Base-by-base conservation (phyloP, 1,284 basidiomycete species). In the Rugosomyces carneus region DNA sequence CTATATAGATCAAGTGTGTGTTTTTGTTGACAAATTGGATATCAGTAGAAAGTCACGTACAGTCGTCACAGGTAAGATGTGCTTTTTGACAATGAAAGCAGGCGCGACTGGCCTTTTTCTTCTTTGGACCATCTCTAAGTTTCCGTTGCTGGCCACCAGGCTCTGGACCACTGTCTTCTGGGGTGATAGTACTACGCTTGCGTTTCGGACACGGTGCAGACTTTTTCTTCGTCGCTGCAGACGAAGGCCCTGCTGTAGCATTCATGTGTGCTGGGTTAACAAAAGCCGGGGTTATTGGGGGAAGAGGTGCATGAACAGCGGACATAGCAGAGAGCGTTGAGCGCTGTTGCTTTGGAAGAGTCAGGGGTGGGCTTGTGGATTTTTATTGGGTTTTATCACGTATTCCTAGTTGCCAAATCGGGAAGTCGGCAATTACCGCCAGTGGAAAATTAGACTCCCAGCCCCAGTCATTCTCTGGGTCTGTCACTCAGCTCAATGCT, bases 1-100 rank as follows among this genome's bases (percentile, higher is more conserved):
- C 93, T 96, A 61, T 39, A 45, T 40, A 49, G 51, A 53, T 48
- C 49, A 46, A n/a, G n/a, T 53, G 38, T 42, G 50, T 37, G 36
- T 37, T 4, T 55, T 42, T 52, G 53, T 48, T 57, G 54, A 51
- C 37, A 41, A 46, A 50, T 42, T 42, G 44, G 40, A 42, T n/a
- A 41, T 47, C 37, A 43, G 21, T 51, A 41, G 41, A 61, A 45
- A 36, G 44, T 48, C 31, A 72, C 78, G 58, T 57, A 96, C 94
- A 83, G 61, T 98, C 95, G 64, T 99, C 93, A 64, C 95, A 99
- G 6, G 95, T 99, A 57, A 99, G 73, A 67, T 99, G 95, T 1
- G 92, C 92, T 62, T 88, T 88, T 67, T 98, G 95, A 66, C 95
- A 99, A 53, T 93, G 89, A 50, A 89, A 83, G 62, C 95, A 99